A percentile compares a stretch with the other conserved stretches of the same genome.
Evolutionary conservation across 2,329 filamentous ascomycete species (phyloP).

Genomic region (Stachybotrys elegans): DNA sequence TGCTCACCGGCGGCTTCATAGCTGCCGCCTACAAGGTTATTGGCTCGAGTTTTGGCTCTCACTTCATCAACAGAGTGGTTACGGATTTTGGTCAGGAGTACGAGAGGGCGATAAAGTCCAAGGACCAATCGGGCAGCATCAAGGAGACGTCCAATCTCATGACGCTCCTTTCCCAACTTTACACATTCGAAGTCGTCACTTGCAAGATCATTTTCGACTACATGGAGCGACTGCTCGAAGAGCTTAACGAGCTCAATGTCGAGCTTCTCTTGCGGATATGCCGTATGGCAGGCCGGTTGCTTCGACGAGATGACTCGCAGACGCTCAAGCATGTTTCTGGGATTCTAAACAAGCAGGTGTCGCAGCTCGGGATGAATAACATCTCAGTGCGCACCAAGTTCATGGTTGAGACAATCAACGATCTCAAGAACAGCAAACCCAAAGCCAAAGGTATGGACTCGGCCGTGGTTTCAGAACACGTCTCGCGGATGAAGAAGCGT

Average conservation of each 20-base stretch:
- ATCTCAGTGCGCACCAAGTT: constrained; percentile 88
- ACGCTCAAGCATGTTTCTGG: constrained; percentile 84
- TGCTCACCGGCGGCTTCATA: constrained; percentile 85
- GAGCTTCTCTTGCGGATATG: constrained; percentile 84
- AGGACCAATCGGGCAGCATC: constrained; percentile 32
- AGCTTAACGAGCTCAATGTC: constrained; percentile 79
- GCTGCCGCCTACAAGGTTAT: constrained; percentile 82
- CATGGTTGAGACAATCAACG: constrained; percentile 95
- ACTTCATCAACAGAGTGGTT: constrained; percentile 74
- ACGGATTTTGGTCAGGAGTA: constrained; percentile 68
- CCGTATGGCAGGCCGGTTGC: constrained; percentile 72
- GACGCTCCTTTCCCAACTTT: constrained; percentile 78
- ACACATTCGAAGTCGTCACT: constrained; percentile 85
- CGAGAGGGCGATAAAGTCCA: constrained; percentile 32
- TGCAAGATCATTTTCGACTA: constrained; percentile 87
- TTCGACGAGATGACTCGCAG: constrained; percentile 84
- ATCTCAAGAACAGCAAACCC: constrained; percentile 89
- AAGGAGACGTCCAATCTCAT: constrained; percentile 63
- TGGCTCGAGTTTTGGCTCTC: constrained; percentile 84
- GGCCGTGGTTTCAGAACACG: constrained; percentile 72
- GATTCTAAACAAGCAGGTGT: constrained; percentile 68
- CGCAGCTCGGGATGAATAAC: constrained; percentile 60
- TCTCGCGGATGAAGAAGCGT: constrained; percentile 82
- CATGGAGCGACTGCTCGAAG: constrained; percentile 68
- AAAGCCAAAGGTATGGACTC: constrained; percentile 70